These are phyloP conservation scores for Cladosporium sp. DNA, from an alignment of 2,329 filamentous ascomycete species.

Conservation along the genomic window DNA sequence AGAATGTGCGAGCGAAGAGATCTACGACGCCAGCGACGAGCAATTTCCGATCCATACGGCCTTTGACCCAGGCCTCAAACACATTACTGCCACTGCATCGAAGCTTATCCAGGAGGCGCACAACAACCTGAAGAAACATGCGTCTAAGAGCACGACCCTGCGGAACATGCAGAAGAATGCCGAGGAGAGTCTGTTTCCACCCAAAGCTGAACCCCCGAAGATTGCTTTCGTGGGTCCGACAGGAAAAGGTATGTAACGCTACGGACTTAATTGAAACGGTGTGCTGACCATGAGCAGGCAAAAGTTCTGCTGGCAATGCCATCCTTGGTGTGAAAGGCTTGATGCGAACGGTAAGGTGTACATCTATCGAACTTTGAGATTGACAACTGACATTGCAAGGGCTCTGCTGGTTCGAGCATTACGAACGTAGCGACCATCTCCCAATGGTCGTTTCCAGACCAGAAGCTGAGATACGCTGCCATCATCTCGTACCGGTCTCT, in stretches of 20 bases:
- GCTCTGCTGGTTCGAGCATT: conserved; percentile 22
- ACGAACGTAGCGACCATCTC: conserved; percentile 25
- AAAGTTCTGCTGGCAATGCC: conserved; percentile 30
- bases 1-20: no score
- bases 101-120: background rate
- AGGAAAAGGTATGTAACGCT: background rate
- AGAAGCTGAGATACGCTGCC: conserved; percentile 20
- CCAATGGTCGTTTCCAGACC: conserved; percentile 13
- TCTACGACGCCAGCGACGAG: no score
- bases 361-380: no score
- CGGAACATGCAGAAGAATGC: background rate
- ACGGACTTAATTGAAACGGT: no score
- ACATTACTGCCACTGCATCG: background rate
- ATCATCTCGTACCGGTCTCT: conserved; percentile 23
- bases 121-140: background rate
- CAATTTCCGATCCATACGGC: no score
- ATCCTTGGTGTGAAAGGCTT: conserved; percentile 24
- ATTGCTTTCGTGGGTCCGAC: background rate
- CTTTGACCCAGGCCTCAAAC: no score
- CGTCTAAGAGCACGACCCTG: background rate
- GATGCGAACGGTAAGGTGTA: conserved; percentile 20
- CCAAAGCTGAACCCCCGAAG: background rate
- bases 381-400: background rate
- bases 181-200: background rate
- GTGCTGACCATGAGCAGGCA: conserved; percentile 20